These are phyloP conservation scores for Anaeromyces robustus DNA, from an alignment of 192 early-diverging fungal genomes.

Conservation along the genomic window DNA sequence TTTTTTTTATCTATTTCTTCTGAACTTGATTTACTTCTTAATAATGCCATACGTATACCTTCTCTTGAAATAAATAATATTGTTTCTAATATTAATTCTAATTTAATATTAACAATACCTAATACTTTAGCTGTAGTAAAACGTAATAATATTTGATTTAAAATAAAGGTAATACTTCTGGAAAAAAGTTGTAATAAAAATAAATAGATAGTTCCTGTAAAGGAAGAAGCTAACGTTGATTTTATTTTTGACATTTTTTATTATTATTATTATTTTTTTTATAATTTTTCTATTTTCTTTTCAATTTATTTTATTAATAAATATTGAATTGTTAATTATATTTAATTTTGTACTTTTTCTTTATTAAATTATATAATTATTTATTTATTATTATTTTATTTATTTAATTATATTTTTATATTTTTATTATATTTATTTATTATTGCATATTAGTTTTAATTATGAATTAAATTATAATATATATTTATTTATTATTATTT, in stretches of 20 bases:
- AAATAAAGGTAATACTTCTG: constrained; percentile 58
- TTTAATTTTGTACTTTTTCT: too few species aligned
- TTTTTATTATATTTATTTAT: too few species aligned
- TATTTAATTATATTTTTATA: too few species aligned
- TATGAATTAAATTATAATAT: too few species aligned
- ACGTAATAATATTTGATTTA: constrained; percentile 63
- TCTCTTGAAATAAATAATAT: constrained; percentile 84
- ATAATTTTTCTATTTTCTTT: too few species aligned
- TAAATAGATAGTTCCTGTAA: constrained; percentile 58
- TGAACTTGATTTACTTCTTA: constrained; percentile 24
- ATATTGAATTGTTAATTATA: too few species aligned
- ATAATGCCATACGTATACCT: constrained; percentile 52
- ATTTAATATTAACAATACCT: constrained; percentile 63
- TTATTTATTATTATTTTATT: too few species aligned
- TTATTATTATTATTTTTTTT: too few species aligned
- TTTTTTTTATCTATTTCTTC: neutral
- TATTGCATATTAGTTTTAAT: too few species aligned
- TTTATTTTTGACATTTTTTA: neutral
- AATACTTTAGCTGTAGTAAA: constrained; percentile 54
- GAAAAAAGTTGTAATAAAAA: constrained; percentile 61
- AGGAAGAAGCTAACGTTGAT: constrained; percentile 1
- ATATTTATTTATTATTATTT: too few species aligned
- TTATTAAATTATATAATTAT: too few species aligned
- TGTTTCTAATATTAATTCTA: constrained; percentile 78
- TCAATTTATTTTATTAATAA: too few species aligned